phyloP scores from a whole-genome alignment of 2,329 filamentous ascomycete species.

The Lizonia empirigonia region DNA sequence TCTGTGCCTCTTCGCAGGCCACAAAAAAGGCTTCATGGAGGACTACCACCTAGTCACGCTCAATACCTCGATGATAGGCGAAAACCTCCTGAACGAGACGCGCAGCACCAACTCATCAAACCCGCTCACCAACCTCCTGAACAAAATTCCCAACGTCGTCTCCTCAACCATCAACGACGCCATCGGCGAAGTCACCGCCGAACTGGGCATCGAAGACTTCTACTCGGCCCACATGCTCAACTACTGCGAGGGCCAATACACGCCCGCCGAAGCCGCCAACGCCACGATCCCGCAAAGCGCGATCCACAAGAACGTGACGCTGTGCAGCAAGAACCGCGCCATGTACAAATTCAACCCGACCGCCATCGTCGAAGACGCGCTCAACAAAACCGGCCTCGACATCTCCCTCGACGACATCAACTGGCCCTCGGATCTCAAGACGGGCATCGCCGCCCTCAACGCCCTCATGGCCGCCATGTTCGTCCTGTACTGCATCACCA shows the following conservation, averaged over 20 bases:
- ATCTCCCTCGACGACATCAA: slow-evolving; percentile 59
- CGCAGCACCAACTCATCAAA: slow-evolving; percentile 29
- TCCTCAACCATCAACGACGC: slow-evolving; percentile 41
- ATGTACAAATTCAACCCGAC: slow-evolving; percentile 64
- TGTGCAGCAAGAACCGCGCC: slow-evolving; percentile 60
- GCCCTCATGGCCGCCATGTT: slow-evolving; percentile 60
- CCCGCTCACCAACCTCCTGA: slow-evolving; percentile 40
- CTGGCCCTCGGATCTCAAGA: slow-evolving; percentile 63
- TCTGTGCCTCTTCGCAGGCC: slow-evolving; percentile 66
- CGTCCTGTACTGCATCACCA: slow-evolving; percentile 64
- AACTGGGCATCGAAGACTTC: slow-evolving; percentile 63
- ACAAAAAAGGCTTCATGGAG: slow-evolving; percentile 61
- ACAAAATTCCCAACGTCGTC: slow-evolving; percentile 44
- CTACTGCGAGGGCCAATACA: slow-evolving; percentile 61
- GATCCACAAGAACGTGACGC: slow-evolving; percentile 58
- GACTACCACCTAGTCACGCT: slow-evolving; percentile 63
- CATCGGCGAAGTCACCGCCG: slow-evolving; percentile 54
- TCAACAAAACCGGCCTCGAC: slow-evolving; percentile 51
- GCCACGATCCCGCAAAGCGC: slow-evolving; percentile 48
- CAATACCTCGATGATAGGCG: slow-evolving; percentile 63
- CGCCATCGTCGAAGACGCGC: slow-evolving; percentile 55
- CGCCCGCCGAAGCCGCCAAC: slow-evolving; percentile 51
- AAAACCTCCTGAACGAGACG: slow-evolving; percentile 43
- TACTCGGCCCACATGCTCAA: slow-evolving; percentile 66
- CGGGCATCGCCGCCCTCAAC: slow-evolving; percentile 58